Evolutionary conservation across 2,329 filamentous ascomycete genomes (phyloP).

Genomic region (Penicillium palitans): DNA sequence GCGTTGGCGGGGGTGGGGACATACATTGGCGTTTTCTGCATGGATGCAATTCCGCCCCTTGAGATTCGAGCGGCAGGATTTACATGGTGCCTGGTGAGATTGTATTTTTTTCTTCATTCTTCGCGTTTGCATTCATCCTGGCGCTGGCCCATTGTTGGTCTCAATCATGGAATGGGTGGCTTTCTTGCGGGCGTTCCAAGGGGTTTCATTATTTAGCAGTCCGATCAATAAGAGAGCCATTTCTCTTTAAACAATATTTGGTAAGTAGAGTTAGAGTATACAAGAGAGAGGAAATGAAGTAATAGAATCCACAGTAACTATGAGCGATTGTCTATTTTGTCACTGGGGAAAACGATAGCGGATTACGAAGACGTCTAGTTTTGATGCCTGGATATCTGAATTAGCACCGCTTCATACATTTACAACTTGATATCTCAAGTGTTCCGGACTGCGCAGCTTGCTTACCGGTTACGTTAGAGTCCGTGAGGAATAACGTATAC

Average conservation of each 20-base stretch:
- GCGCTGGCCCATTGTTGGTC: constrained; percentile 7
- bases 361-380: no score
- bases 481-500: no score
- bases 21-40: constrained; percentile 7
- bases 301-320: neutral
- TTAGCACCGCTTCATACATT: no score
- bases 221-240: neutral
- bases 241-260: neutral
- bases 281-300: neutral
- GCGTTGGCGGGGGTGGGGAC: neutral
- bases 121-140: constrained; percentile 11
- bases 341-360: neutral
- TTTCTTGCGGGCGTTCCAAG: constrained; percentile 6
- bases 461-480: no score
- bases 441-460: no score
- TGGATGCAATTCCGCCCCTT: neutral
- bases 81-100: neutral
- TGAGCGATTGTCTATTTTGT: neutral
- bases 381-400: no score
- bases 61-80: neutral
- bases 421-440: no score
- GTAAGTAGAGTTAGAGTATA: neutral
- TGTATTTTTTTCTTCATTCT: neutral
- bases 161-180: neutral
- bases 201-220: neutral